Base-by-base conservation (phyloP, 352 stramenopile species). In the Globisporangium cystogenes region DNA sequence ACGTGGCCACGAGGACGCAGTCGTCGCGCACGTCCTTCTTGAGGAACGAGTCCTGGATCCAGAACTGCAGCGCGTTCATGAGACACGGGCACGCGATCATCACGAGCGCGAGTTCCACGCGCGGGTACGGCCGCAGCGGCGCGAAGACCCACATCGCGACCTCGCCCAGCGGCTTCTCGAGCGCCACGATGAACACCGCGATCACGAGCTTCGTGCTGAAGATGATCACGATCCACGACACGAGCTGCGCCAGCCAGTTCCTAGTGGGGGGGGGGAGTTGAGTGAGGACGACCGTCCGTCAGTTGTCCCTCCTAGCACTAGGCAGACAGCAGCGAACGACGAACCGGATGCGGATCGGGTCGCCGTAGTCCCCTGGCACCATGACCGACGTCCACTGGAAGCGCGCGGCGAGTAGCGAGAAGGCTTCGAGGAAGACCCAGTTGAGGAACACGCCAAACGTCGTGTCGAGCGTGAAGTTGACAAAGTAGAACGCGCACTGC, bases 1-100 rank as follows among this genome's bases (percentile, higher is more conserved):
- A 45, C 15, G 70, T 43, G 20, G 47, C 58, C 37, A 86, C 66
- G 29, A 82, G 58, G 43, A 77, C 64, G 56, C 72, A 82, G 53
- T 86, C 76, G 46, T 85, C 67, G 10, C 68, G 69, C 10, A 86
- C 65, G 43, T 91, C 80, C 55, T 94, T 92, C 58, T 94, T 96
- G 48, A 96, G 75, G 63, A 93, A 96, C 65, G 73, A 93, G 71
- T 96, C 86, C 62, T 96, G 86, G 33, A 96, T 68, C 83, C 83
- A 96, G 55, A 94, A 96, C 55, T 96, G 86, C 44, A 94, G 49
- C 16, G 77, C 84, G 61, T 96, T 96, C 83, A 96, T 94, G 20
- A 94, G 51, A 53, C 79, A 90, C 41, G 86, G 86, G 61, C 86
- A 96, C 7, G 75, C 80, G 50, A 96, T 90, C 86, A 96, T 96